phyloP scores from a whole-genome alignment of 1,284 basidiomycete species.

The Ustilago sp. region DNA sequence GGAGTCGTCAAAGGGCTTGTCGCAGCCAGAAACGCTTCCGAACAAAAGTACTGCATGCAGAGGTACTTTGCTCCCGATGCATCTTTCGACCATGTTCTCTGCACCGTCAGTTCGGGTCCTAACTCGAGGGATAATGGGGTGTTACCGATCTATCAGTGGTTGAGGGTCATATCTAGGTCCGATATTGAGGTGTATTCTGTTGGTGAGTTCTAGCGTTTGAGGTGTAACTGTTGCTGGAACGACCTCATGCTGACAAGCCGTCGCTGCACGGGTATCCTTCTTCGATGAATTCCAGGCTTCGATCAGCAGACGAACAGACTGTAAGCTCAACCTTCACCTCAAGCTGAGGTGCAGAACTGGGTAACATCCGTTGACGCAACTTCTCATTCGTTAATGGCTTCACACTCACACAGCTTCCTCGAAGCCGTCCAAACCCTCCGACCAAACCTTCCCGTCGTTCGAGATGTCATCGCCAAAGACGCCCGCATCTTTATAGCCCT shows the following conservation, averaged over 20 bases:
- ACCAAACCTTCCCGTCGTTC: conserved; percentile 47
- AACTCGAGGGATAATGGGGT: conserved; percentile 63
- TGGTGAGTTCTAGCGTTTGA: conserved; percentile 46
- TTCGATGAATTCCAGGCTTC: conserved; percentile 5
- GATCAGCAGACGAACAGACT: conserved; percentile 33
- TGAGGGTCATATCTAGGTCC: conserved; percentile 59
- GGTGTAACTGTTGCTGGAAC: background rate
- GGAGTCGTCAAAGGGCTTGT: conserved; percentile 65
- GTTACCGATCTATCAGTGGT: conserved; percentile 67
- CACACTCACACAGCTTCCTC: conserved; percentile 43
- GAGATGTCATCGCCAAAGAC: conserved; percentile 36
- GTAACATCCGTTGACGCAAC: background rate
- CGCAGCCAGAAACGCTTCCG: conserved; percentile 57
- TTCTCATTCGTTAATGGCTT: background rate
- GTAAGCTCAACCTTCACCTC: conserved; percentile 4
- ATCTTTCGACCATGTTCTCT: conserved; percentile 66
- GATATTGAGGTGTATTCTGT: conserved; percentile 59
- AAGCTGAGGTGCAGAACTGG: no score
- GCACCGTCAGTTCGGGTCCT: conserved; percentile 53
- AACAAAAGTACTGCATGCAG: conserved; percentile 60
- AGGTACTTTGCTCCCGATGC: conserved; percentile 63
- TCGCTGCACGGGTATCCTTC: background rate
- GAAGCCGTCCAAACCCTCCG: conserved; percentile 63
- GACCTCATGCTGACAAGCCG: no score
- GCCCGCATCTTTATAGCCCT: conserved; percentile 59